Percentiles rank a stretch among this genome's conserved stretches.
These are phyloP conservation scores for Aspergillus luchuensis DNA, from an alignment of 2,329 filamentous ascomycete species.

Conservation along the genomic window DNA sequence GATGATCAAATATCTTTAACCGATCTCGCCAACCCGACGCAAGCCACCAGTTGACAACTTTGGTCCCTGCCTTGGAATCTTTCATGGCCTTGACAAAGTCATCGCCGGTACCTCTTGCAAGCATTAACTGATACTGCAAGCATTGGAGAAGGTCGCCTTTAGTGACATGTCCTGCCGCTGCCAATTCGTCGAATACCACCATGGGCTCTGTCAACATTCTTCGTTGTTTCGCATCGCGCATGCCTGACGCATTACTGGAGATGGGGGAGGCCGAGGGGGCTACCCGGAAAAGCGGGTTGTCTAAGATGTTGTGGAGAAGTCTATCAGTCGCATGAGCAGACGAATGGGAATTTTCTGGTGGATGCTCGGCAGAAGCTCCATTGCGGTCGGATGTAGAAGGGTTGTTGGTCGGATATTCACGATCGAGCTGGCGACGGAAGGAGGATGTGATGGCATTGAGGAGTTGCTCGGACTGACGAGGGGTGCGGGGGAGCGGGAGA, in stretches of 20 bases:
- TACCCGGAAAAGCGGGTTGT: constrained; percentile 47
- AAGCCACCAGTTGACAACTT: constrained; percentile 44
- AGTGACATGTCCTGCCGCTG: constrained; percentile 41
- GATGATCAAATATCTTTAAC: constrained; percentile 34
- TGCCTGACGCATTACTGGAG: constrained; percentile 17
- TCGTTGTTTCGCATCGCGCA: constrained; percentile 19
- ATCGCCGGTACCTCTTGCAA: constrained; percentile 27
- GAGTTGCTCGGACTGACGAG: constrained; percentile 61
- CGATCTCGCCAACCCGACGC: constrained; percentile 38
- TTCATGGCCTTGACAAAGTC: constrained; percentile 34
- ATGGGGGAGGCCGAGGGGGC: constrained; percentile 29
- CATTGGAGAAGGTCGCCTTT: constrained; percentile 28
- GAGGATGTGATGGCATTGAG: constrained; percentile 63
- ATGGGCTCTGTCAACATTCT: constrained; percentile 37
- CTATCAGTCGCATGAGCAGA: constrained; percentile 39
- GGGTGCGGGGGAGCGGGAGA: constrained; percentile 54
- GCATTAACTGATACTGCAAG: constrained; percentile 36
- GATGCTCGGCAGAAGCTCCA: not conserved
- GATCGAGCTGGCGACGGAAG: constrained; percentile 65
- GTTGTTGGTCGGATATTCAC: constrained; percentile 52
- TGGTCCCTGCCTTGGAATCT: constrained; percentile 36
- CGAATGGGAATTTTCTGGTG: constrained; percentile 26
- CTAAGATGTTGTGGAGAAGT: constrained; percentile 42
- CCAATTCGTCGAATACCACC: constrained; percentile 40
- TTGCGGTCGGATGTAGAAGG: constrained; percentile 19